Conservation (phyloP, 495 filamentous ascomycete genomes). For the Lichenothelia convexa region DNA sequence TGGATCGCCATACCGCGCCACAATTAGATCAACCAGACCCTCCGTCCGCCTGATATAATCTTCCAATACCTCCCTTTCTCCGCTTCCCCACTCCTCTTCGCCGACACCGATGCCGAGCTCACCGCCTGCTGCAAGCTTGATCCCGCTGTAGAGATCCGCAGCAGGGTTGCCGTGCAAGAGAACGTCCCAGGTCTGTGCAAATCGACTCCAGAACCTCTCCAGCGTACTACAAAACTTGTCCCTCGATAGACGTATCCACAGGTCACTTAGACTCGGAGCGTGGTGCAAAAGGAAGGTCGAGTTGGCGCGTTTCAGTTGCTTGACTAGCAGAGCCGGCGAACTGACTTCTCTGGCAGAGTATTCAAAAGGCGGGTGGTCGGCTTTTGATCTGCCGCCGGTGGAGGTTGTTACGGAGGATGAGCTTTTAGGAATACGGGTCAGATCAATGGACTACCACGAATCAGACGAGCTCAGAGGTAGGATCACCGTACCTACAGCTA, state of each 20-base stretch:
- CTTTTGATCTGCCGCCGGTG: slow-evolving; percentile 11
- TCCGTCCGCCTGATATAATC: slow-evolving; percentile 48
- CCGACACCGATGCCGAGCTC: slow-evolving; percentile 88
- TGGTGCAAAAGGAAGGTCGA: slow-evolving; percentile 77
- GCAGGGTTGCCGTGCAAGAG: slow-evolving; percentile 78
- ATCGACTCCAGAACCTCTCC: slow-evolving; percentile 67
- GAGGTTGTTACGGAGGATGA: slow-evolving; percentile 10
- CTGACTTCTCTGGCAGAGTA: slow-evolving; percentile 81
- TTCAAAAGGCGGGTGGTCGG: slow-evolving; percentile 29
- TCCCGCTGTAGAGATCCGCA: slow-evolving; percentile 56
- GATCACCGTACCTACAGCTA: slow-evolving; percentile 41
- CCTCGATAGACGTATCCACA: slow-evolving; percentile 44
- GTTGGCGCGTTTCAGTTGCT: slow-evolving; percentile 69
- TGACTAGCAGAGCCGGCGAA: slow-evolving; percentile 56
- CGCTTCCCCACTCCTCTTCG: slow-evolving; percentile 83
- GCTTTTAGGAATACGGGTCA: slow-evolving; percentile 39
- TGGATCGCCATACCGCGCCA: slow-evolving; percentile 62
- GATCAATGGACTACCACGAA: slow-evolving; percentile 48
- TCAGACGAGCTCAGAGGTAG: no score
- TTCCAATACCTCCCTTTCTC: slow-evolving; percentile 79
- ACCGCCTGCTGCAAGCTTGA: slow-evolving; percentile 80
- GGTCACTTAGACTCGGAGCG: slow-evolving; percentile 41
- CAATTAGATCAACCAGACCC: slow-evolving; percentile 66
- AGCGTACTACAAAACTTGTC: slow-evolving; percentile 44
- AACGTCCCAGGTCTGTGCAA: slow-evolving; percentile 71